Conservation (phyloP, 441 rosid genomes). For the Erodium moschatum region DNA sequence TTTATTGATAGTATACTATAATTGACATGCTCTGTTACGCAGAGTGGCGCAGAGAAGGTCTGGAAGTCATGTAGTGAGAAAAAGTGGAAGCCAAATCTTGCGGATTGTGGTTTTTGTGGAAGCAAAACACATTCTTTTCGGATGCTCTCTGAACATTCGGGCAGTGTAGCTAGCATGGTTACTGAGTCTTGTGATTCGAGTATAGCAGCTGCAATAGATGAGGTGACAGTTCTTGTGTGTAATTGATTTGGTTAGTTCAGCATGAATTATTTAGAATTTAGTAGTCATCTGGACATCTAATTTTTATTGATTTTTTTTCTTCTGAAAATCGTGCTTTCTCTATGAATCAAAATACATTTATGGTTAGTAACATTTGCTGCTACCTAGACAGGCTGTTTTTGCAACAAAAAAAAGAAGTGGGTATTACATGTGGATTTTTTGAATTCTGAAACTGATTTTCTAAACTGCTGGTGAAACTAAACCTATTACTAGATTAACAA, state of each 20-base stretch:
- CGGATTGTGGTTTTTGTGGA: slow-evolving; percentile 43
- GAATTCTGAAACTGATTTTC: neutral
- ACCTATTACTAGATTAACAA: neutral
- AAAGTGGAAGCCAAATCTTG: slow-evolving; percentile 27
- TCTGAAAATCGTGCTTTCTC: neutral
- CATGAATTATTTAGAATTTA: neutral
- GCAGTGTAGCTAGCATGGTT: slow-evolving; percentile 21
- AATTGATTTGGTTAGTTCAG: neutral
- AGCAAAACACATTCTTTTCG: slow-evolving; percentile 45
- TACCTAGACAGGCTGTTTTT: neutral
- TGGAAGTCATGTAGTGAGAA: slow-evolving; percentile 40
- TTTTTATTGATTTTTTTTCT: neutral
- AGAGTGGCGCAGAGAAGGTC: slow-evolving; percentile 67
- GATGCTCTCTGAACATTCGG: slow-evolving; percentile 31
- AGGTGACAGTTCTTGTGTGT: slow-evolving; percentile 9
- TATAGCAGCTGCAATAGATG: slow-evolving; percentile 4
- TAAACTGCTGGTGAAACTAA: neutral
- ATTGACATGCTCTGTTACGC: slow-evolving; percentile 20
- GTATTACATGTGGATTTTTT: neutral
- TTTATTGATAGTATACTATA: neutral
- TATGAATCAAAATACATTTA: neutral
- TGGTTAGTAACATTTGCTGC: neutral
- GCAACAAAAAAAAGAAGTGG: neutral
- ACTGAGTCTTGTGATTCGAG: slow-evolving; percentile 27
- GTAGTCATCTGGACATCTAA: neutral